Base-by-base conservation (phyloP, 306 rosid genomes). In the Gastrolobium villosum region DNA sequence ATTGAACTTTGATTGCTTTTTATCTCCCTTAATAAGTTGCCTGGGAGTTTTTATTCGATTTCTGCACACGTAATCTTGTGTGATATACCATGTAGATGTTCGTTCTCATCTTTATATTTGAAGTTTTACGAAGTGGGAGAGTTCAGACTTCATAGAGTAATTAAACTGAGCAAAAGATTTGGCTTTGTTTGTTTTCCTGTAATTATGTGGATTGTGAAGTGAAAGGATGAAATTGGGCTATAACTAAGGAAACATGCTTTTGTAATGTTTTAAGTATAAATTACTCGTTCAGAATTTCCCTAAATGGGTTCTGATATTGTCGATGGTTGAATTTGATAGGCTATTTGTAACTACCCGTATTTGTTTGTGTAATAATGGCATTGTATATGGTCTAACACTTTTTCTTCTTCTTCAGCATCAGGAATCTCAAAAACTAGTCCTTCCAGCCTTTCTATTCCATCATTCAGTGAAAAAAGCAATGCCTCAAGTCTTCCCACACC, bases 401-500 rank as follows among this genome's bases (percentile, higher is more conserved):
- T 30, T 50, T 37, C 11, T 60, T 3, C 49, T 45, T 85, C 15
- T 10, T 10, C 72, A 76, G 83, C n/a, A 67, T 75, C 84, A 74
- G 97, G 85, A 77, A 67, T 49, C 53, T 86, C 93, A 35, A 89
- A 87, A 84, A 52, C 82, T 31, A 74, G 85, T 34, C 84, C 87
- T 56, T 84, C 97, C 10, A 75, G 71, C 72, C 53, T 80, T 65
- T 80, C 87, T 15, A 76, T 89, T 66, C 70, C 92, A 49, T 84
- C 94, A 15, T 85, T 44, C 74, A 85, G 86, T 45, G 93, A 81
- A 32, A 80, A 79, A 30, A 84, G 92, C 84, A 86, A 64, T 55
- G 70, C 72, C 41, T 86, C 87, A 44, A 89, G 85, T 81, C 94
- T 91, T 72, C 92, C 97, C 9, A 89, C 91, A 26, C 97, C 97